Percentiles rank a stretch among this genome's conserved stretches.
Conservation (phyloP, 176 grass and related monocot genomes). For the Triticum turgidum region DNA sequence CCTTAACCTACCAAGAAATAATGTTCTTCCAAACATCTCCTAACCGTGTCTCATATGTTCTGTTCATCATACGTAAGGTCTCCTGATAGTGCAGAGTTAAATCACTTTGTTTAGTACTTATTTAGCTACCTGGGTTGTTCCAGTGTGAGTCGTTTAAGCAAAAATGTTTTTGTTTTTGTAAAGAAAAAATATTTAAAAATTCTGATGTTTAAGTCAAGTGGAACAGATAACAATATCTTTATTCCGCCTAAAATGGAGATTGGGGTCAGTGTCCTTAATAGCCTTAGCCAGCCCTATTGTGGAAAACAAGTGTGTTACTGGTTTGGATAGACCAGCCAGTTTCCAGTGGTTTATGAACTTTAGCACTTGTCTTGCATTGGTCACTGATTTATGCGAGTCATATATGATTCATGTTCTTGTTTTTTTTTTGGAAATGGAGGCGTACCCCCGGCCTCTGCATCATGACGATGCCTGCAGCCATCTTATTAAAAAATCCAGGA, state of each 20-base stretch:
- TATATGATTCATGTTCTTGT: too few relatives aligned
- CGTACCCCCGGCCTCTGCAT: too few relatives aligned
- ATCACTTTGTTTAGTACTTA: background rate
- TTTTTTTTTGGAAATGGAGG: too few relatives aligned
- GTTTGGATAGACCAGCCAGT: background rate
- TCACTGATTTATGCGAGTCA: background rate
- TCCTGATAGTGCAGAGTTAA: background rate
- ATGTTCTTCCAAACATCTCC: background rate
- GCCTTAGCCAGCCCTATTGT: background rate
- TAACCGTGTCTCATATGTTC: background rate
- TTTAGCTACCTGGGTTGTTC: background rate
- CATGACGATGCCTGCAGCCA: too few relatives aligned
- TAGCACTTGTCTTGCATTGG: background rate
- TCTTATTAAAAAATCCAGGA: too few relatives aligned
- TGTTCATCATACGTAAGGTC: background rate
- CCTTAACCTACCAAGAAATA: background rate
- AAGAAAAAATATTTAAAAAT: background rate
- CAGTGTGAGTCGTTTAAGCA: background rate
- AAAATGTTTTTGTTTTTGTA: background rate
- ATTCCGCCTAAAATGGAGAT: background rate
- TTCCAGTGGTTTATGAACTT: conserved; percentile 1
- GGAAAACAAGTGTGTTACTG: background rate
- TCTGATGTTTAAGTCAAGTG: background rate
- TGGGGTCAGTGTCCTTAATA: background rate
- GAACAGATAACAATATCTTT: background rate